Conservation (phyloP, 2,329 filamentous ascomycete genomes). For the Fusarium oligoseptatum region DNA sequence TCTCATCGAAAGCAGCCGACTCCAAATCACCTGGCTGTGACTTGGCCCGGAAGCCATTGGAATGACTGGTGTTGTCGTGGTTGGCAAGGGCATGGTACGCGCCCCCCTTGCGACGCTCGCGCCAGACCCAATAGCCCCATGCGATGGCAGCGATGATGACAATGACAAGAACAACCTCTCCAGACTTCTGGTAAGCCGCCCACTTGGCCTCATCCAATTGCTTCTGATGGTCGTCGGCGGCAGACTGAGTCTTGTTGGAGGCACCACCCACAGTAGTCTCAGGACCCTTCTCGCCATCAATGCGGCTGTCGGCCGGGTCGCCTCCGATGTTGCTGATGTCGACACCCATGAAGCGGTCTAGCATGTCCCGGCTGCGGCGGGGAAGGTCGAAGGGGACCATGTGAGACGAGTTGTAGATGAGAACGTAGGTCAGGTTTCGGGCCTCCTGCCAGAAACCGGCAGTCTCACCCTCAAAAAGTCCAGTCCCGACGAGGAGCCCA, state of each 20-base stretch:
- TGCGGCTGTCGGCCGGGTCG: conserved; percentile 79
- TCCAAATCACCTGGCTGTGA: conserved; percentile 67
- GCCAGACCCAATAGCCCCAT: conserved; percentile 82
- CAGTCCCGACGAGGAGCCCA: conserved; percentile 94
- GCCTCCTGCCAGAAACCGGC: conserved; percentile 96
- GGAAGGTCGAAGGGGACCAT: conserved; percentile 98
- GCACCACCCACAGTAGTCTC: conserved; percentile 83
- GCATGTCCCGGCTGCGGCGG: conserved; percentile 90
- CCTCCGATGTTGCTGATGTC: conserved; percentile 92
- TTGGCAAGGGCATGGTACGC: conserved; percentile 67
- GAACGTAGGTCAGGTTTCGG: conserved; percentile 93
- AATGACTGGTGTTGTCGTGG: conserved; percentile 52
- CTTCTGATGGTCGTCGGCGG: conserved; percentile 70
- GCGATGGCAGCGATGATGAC: conserved; percentile 78
- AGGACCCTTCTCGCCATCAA: conserved; percentile 87
- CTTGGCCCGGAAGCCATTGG: conserved; percentile 64
- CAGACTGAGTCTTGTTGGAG: conserved; percentile 66
- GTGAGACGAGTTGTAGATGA: conserved; percentile 95
- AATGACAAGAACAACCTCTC: conserved; percentile 86
- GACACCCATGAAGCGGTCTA: conserved; percentile 94
- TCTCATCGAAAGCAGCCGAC: conserved; percentile 75
- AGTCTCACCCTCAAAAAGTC: conserved; percentile 90
- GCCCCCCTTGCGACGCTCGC: conserved; percentile 67
- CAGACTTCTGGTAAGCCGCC: conserved; percentile 89
- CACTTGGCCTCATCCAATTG: conserved; percentile 86